Evolutionary conservation across 257 asterid species (phyloP), one percentile per base, ranked within the genome.

Genomic region (Nicotiana tomentosiformis): DNA sequence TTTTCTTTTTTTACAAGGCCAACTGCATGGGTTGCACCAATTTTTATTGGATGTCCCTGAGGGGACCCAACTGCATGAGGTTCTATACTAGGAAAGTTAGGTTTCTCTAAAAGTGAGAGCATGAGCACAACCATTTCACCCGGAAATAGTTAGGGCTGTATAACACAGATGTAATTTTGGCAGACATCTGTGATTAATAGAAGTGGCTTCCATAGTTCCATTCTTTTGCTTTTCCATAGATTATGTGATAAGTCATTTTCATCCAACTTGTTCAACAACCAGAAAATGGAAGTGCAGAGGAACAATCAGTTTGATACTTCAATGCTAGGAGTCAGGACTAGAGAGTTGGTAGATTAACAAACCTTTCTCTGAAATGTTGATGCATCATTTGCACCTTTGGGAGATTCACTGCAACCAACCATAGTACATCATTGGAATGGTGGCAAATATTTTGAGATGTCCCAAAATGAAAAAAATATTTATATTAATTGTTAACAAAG

Each of bases 321-420:
- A 35, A 51, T 15, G 80, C 80, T 46, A 74, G 39, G 78, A 43
- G 61, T 43, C 37, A 46, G 14, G 60, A 74, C 14, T 39, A 76
- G 78, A 80, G 82, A 80, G 46, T 76, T 23, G 64, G 55, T 61
- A 58, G 77, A 84, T 82, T 72, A 78, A 82, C 92, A 84, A 88
- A 96, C 99, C 99, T 96, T 96, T 84, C 98, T 94, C 86, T 96
- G 99, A 87, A 94, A 94, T 32, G 99, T 94, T 15, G 99, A 96
- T 76, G 98, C 99, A 88, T 96, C 99, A 86, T 93, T 90, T 62
- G 95, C 98, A 87, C 99, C 99, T 92, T 94, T 96, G 18, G 99
- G 98, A 81, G 98, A 94, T 89, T 96, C 99, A 85, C 99, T 96
- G 98, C 93, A 87, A 74, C 80, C 62, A 74, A 74, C 39, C 80